Evolutionary conservation across 495 filamentous ascomycete species (phyloP).

Genomic region (Aspergillus sclerotioniger): DNA sequence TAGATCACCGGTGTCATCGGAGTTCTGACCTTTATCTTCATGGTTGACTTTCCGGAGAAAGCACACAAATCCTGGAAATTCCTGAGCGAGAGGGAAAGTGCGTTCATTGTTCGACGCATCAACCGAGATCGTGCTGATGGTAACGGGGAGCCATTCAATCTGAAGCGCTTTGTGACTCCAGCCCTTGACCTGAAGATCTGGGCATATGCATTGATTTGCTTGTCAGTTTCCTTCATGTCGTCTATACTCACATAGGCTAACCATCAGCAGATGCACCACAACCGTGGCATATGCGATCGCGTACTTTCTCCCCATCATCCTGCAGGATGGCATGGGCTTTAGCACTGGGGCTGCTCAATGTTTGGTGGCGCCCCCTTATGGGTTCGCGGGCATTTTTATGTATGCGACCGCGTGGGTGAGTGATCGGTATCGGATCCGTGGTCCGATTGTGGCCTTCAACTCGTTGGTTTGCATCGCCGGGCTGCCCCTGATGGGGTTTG

Average conservation of each 20-base stretch:
- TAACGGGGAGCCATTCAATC: conserved; percentile 45
- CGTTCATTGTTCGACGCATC: conserved; percentile 58
- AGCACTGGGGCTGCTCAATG: conserved; percentile 55
- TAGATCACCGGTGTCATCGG: conserved; percentile 44
- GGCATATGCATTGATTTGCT: conserved; percentile 59
- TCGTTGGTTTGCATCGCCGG: conserved; percentile 48
- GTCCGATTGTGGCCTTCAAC: conserved; percentile 58
- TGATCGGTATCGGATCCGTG: conserved; percentile 57
- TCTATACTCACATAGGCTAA: background rate
- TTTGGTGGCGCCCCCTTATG: conserved; percentile 63
- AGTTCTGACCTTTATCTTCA: conserved; percentile 45
- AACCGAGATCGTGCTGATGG: conserved; percentile 58
- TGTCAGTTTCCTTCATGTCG: conserved; percentile 25
- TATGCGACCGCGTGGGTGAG: conserved; percentile 49
- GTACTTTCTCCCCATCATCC: conserved; percentile 68
- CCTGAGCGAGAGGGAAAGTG: conserved; percentile 46
- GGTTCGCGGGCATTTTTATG: conserved; percentile 59
- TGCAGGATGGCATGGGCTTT: conserved; percentile 57
- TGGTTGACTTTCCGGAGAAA: conserved; percentile 61
- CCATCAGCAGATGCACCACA: conserved; percentile 43
- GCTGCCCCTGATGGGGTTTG: conserved; percentile 55
- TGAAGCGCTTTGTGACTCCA: conserved; percentile 48
- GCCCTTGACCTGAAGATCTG: conserved; percentile 59
- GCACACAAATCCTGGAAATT: conserved; percentile 53
- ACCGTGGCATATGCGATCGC: conserved; percentile 63